phyloP scores from a whole-genome alignment of 176 grass and related monocot species.

The Avena atlantica region DNA sequence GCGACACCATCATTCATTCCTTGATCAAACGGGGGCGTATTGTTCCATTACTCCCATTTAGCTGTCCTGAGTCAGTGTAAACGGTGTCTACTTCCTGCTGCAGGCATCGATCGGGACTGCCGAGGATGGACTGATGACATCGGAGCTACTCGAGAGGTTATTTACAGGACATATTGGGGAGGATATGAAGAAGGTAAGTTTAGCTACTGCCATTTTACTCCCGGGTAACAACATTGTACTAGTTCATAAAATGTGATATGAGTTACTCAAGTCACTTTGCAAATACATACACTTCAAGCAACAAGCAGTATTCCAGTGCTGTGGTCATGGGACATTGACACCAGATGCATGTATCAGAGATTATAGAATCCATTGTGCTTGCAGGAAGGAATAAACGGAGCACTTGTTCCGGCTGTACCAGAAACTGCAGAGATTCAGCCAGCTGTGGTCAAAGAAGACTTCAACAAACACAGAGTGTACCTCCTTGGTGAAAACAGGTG shows the following conservation, averaged over 20 bases:
- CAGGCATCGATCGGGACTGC: conserved; percentile 65
- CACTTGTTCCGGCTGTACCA: conserved; percentile 54
- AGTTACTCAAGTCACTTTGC: neutral
- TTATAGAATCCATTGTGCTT: conserved; percentile 21
- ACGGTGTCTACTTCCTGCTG: neutral
- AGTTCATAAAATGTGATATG: neutral
- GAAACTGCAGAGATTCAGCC: conserved; percentile 62
- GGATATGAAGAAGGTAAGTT: conserved; percentile 44
- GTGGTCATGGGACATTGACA: neutral
- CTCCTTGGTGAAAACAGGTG: conserved; percentile 96
- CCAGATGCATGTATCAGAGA: neutral
- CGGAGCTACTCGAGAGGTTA: conserved; percentile 70
- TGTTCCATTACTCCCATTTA: neutral
- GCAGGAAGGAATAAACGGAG: conserved; percentile 70
- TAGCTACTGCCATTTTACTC: neutral
- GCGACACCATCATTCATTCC: neutral
- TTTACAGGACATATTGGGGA: conserved; percentile 46
- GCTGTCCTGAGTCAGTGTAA: neutral
- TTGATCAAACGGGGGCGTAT: neutral
- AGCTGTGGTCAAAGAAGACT: conserved; percentile 53
- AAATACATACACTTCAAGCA: neutral
- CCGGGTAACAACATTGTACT: neutral
- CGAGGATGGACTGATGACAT: conserved; percentile 83
- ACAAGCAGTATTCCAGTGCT: neutral
- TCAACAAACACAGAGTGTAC: conserved; percentile 70